A percentile compares a stretch with the other conserved stretches of the same genome.
Conservation (phyloP, 257 asterid genomes). For the Fraxinus anomala region DNA sequence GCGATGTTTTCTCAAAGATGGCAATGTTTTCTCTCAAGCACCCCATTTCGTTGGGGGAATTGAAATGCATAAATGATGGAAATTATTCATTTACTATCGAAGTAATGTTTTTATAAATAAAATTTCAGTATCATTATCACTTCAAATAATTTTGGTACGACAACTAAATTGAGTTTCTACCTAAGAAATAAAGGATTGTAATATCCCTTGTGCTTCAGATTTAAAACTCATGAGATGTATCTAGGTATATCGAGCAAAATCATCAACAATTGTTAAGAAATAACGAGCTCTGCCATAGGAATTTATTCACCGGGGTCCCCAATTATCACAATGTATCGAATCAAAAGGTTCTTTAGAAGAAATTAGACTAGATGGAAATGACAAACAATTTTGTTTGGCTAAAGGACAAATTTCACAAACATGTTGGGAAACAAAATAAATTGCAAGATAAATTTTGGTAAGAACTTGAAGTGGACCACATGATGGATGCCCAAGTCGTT, state of each 20-base stretch:
- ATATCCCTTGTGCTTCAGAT: background rate
- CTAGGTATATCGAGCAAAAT: slow-evolving; percentile 1
- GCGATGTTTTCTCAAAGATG: too few relatives aligned
- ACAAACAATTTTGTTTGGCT: background rate
- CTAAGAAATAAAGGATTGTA: background rate
- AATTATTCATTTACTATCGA: background rate
- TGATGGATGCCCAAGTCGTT: slow-evolving; percentile 16
- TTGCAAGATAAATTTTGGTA: background rate
- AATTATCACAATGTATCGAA: slow-evolving; percentile 9
- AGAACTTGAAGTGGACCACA: background rate
- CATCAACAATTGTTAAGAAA: slow-evolving; percentile 18
- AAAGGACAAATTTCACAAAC: slow-evolving; percentile 7
- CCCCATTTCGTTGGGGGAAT: slow-evolving; percentile 22
- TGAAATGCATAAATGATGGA: background rate
- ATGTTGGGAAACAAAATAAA: background rate
- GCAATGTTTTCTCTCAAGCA: slow-evolving; percentile 15
- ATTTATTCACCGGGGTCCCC: background rate
- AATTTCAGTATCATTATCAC: background rate
- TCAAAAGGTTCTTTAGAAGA: background rate
- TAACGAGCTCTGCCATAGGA: background rate
- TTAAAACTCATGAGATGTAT: background rate
- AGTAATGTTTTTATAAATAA: background rate
- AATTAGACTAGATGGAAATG: background rate
- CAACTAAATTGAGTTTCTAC: background rate
- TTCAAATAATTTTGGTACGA: background rate